phyloP scores from a whole-genome alignment of 2,329 filamentous ascomycete species.

The Penicillium polonicum region DNA sequence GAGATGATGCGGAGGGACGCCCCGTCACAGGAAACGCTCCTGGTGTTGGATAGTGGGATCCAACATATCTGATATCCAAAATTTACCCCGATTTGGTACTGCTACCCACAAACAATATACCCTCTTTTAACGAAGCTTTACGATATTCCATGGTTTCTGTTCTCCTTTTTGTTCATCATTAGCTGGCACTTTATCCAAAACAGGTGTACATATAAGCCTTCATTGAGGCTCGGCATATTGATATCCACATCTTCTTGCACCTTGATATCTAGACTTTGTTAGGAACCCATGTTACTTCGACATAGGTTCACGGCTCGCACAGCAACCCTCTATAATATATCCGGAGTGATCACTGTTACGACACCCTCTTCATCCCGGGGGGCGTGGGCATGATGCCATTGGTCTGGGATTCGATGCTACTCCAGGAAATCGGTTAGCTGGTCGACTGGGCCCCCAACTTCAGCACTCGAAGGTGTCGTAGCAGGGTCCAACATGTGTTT shows the following conservation, averaged over 20 bases:
- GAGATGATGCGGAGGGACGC: constrained; percentile 1
- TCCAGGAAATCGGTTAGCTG: too few species aligned
- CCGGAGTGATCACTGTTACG: too few species aligned
- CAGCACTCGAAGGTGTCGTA: too few species aligned
- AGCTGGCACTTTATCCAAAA: not conserved
- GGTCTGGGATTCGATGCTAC: too few species aligned
- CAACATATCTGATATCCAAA: not conserved
- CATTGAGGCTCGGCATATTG: not conserved
- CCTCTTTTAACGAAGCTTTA: not conserved
- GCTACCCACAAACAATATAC: not conserved
- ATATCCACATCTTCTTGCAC: not conserved
- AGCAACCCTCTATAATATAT: not conserved
- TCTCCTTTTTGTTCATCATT: not conserved
- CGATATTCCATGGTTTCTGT: not conserved
- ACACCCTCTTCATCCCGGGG: too few species aligned
- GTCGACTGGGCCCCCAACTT: too few species aligned
- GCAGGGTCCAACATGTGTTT: too few species aligned
- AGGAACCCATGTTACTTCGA: not conserved
- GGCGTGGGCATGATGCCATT: too few species aligned
- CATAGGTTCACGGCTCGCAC: not conserved
- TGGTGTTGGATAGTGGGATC: constrained; percentile 1
- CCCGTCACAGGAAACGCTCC: not conserved
- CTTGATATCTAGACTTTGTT: too few species aligned
- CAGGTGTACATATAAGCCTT: not conserved
- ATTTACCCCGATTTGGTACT: not conserved